Percentiles rank a stretch among this genome's conserved stretches.
Evolutionary conservation across 495 filamentous ascomycete genomes (phyloP).

Genomic region (Tirmania nivea): DNA sequence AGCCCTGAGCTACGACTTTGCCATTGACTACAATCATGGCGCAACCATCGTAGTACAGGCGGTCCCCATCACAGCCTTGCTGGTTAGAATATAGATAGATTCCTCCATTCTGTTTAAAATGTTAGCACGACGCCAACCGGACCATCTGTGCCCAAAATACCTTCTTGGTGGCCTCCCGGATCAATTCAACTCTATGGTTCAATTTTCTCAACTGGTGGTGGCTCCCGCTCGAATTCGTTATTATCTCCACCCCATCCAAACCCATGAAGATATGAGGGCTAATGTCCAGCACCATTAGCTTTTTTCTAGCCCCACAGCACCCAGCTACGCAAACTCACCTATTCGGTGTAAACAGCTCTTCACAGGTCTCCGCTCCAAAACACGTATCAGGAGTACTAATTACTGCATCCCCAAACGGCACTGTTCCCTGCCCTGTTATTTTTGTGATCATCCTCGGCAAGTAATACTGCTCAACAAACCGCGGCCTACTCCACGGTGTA

Average conservation of each 20-base stretch:
- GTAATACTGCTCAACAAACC: conserved; percentile 48
- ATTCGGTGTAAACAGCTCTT: conserved; percentile 56
- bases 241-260: conserved; percentile 48
- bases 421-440: conserved; percentile 37
- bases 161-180: conserved; percentile 51
- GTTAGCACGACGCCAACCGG: neutral
- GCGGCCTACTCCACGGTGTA: conserved; percentile 38
- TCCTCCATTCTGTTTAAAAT: conserved; percentile 35
- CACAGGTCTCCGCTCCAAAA: conserved; percentile 54
- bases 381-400: conserved; percentile 51
- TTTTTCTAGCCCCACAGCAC: conserved; percentile 24
- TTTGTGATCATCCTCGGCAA: conserved; percentile 42
- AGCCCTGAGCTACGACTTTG: conserved; percentile 44
- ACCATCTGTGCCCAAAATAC: conserved; percentile 11
- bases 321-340: conserved; percentile 25
- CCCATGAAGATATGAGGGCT: conserved; percentile 28
- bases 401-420: conserved; percentile 57
- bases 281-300: conserved; percentile 21
- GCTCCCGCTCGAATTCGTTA: conserved; percentile 52
- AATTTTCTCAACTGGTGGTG: conserved; percentile 62
- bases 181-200: conserved; percentile 47
- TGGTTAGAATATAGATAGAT: conserved; percentile 60
- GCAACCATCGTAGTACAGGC: conserved; percentile 39
- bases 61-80: conserved; percentile 51
- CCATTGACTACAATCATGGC: conserved; percentile 61